Base-by-base conservation (phyloP, 1,284 basidiomycete species). In the Ustilago vetiveriae region DNA sequence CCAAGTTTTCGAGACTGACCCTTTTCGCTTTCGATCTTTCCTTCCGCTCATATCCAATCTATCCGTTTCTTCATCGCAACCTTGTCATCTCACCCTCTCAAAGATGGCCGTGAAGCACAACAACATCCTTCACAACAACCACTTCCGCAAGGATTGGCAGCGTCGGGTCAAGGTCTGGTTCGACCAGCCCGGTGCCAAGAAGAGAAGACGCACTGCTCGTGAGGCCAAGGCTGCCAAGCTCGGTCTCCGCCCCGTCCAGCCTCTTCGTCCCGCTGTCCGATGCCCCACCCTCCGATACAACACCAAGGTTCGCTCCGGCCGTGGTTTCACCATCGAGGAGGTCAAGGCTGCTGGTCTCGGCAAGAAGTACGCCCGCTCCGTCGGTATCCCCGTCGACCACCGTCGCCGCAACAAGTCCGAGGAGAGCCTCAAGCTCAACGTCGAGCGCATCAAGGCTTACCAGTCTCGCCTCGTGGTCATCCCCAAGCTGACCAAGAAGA, bases 241-340 rank as follows among this genome's bases (percentile, higher is more conserved):
- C 67, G 95, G 96, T 80, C 92, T 94, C 74, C 91, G 93, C 80
- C 95, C 95, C 64, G 88, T 94, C 75, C 87, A 89, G 75, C 90
- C 90, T 82, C 92, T 98, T 81, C 94, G 96, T 82, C 95, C 95
- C 57, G 95, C 94, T 72, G 96, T 99, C 81, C 94, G 93, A 84
- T 94, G 88, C 76, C 94, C 93, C 82, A 98, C 95, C 62, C 88
- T 97, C 81, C 92, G 94, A 81, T 99, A 99, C 91, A 99, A 98
- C 89, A 90, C 91, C 85, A 96, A 97, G 86, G 84, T 98, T 82
- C 92, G 95, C 78, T 92, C 94, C 84, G 95, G 95, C 72, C 92
- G 94, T 81, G 95, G 95, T 71, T 99, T 99, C 88, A 95, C 95
- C 73, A 85, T 92, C 54, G 88, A 88, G 64, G 95, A 99, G 85